A percentile compares a stretch with the other conserved stretches of the same genome.
Evolutionary conservation across 176 grass and related monocot genomes (phyloP).

Genomic region (Phoenix roebelenii): DNA sequence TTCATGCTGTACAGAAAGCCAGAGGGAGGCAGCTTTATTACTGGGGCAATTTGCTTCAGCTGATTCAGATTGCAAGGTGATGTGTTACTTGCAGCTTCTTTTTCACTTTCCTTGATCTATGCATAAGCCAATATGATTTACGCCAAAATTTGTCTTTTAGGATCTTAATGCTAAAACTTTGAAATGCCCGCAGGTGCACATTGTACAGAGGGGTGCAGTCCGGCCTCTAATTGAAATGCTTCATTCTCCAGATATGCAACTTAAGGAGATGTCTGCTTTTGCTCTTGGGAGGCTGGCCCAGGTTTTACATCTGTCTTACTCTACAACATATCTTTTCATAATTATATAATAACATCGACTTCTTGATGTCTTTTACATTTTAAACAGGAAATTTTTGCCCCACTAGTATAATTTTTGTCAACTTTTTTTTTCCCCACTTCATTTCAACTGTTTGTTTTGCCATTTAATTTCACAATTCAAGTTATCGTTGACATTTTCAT

Average conservation of each 20-base stretch:
- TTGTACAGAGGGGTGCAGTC: conserved; percentile 94
- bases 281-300: conserved; percentile 98
- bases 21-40: conserved; percentile 98
- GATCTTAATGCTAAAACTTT: background rate
- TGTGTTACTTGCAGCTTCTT: background rate
- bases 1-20: conserved; percentile 95
- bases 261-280: conserved; percentile 97
- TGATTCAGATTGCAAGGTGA: conserved; percentile 96
- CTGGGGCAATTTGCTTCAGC: conserved; percentile 97
- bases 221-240: conserved; percentile 95
- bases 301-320: conserved; percentile 31
- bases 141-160: background rate
- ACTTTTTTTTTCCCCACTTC: too few species aligned
- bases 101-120: background rate
- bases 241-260: conserved; percentile 85
- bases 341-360: too few species aligned
- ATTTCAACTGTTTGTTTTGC: too few species aligned
- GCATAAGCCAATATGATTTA: too few species aligned
- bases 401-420: too few species aligned
- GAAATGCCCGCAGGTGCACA: conserved; percentile 67
- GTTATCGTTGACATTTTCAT: too few species aligned
- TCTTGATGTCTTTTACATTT: too few species aligned
- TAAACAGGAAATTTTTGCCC: too few species aligned
- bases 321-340: background rate
- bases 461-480: too few species aligned